These are phyloP conservation scores for Helianthus tuberosus DNA, from an alignment of 129 eudicot genomes.

Conservation along the genomic window DNA sequence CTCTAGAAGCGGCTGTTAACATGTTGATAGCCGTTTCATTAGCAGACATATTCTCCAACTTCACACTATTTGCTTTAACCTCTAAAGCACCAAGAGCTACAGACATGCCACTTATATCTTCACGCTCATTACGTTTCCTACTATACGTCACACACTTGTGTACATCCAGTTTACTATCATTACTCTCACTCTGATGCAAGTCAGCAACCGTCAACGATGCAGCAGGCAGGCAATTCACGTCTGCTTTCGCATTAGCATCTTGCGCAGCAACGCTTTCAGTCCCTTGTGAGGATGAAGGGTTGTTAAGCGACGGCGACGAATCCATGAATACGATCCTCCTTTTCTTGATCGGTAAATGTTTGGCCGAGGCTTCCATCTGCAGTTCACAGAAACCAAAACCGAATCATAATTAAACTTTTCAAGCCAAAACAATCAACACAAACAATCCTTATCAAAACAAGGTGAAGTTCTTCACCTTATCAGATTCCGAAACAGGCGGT, in stretches of 20 bases:
- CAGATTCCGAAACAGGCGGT: constrained; percentile 23
- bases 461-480: constrained; percentile 31
- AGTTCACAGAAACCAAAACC: constrained; percentile 3
- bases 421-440: neutral
- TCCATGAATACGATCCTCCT: constrained; percentile 32
- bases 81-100: constrained; percentile 15
- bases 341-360: constrained; percentile 49
- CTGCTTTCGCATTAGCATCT: neutral
- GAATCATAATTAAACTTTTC: neutral
- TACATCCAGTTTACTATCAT: constrained; percentile 23
- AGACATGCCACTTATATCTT: constrained; percentile 26
- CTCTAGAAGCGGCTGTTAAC: constrained; percentile 5
- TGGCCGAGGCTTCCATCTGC: constrained; percentile 35
- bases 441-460: constrained; percentile 13
- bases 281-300: neutral
- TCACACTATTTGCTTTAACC: constrained; percentile 17
- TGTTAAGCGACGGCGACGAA: constrained; percentile 30
- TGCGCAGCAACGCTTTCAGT: neutral
- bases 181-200: constrained; percentile 10
- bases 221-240: constrained; percentile 15
- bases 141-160: constrained; percentile 5
- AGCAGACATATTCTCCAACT: constrained; percentile 1
- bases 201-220: constrained; percentile 3
- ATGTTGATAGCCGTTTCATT: constrained; percentile 16
- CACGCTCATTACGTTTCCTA: constrained; percentile 10